Percentiles rank a stretch among this genome's conserved stretches.
These are phyloP conservation scores for Ambispora gerdemannii DNA, from an alignment of 192 early-diverging fungal species.

Conservation along the genomic window DNA sequence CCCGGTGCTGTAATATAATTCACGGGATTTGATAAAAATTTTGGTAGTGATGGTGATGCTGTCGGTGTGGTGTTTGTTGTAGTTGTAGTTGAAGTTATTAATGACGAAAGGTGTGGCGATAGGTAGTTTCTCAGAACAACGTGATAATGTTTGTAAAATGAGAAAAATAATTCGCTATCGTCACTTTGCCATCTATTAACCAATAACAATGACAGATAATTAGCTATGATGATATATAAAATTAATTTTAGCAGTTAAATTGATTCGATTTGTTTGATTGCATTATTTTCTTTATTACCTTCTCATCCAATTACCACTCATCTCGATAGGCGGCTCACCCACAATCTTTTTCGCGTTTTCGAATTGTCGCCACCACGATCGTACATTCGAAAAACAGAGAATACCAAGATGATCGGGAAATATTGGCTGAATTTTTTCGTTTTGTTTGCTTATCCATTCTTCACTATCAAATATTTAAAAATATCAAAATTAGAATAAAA, in stretches of 20 bases:
- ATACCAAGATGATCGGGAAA: constrained; percentile 42
- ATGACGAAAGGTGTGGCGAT: constrained; percentile 25
- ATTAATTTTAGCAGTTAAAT: neutral
- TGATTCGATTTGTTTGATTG: neutral
- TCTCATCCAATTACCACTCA: constrained; percentile 47
- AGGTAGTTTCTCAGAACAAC: constrained; percentile 42
- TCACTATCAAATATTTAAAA: constrained; percentile 22
- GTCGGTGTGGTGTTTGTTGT: constrained; percentile 29
- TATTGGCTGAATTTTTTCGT: constrained; percentile 31
- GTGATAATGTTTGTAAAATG: constrained; percentile 54
- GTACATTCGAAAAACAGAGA: constrained; percentile 37
- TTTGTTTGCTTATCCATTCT: constrained; percentile 29
- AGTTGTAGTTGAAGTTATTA: too few species aligned
- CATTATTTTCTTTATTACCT: too few species aligned
- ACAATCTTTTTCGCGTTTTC: constrained; percentile 41
- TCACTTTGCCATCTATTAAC: constrained; percentile 48
- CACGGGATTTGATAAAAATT: neutral
- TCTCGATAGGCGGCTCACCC: constrained; percentile 38
- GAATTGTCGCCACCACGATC: constrained; percentile 42
- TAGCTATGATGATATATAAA: neutral
- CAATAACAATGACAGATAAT: too few species aligned
- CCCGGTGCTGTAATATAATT: constrained; percentile 41
- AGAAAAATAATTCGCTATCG: constrained; percentile 54
- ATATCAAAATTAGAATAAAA: neutral
- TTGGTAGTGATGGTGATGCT: constrained; percentile 25